Evolutionary conservation across 129 eudicot species (phyloP).

Genomic region (Dittrichia graveolens): DNA sequence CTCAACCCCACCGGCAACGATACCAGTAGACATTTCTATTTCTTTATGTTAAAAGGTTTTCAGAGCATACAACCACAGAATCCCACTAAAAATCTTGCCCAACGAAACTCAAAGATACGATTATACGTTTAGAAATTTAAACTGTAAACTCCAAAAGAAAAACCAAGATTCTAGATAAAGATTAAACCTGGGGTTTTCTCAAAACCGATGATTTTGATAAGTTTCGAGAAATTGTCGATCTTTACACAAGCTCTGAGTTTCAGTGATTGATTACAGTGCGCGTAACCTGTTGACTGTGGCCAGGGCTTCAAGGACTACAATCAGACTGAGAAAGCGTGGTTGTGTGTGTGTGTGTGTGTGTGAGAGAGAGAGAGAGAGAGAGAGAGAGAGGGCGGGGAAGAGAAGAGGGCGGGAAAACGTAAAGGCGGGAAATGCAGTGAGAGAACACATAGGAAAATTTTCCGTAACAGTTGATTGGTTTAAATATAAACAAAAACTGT

Average conservation of each 20-base stretch:
- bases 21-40: too few relatives aligned
- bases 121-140: neutral
- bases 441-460: too few relatives aligned
- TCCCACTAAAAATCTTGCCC: conserved; percentile 2
- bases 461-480: too few relatives aligned
- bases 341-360: neutral
- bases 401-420: conserved; percentile 36
- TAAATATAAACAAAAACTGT: too few relatives aligned
- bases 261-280: neutral
- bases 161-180: neutral
- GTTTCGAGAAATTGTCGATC: neutral
- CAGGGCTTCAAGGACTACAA: conserved; percentile 5
- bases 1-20: too few relatives aligned
- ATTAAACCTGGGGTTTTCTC: conserved; percentile 13
- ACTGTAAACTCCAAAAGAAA: neutral
- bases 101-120: neutral
- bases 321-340: neutral
- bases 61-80: neutral
- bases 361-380: neutral
- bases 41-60: too few relatives aligned
- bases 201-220: neutral
- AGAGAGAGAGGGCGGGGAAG: conserved; percentile 27
- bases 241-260: neutral
- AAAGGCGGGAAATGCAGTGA: neutral
- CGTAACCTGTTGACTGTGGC: conserved; percentile 9